Percentiles rank a stretch among this genome's conserved stretches.
Evolutionary conservation across 306 rosid genomes (phyloP).

Genomic region (Arachis hypogaea): DNA sequence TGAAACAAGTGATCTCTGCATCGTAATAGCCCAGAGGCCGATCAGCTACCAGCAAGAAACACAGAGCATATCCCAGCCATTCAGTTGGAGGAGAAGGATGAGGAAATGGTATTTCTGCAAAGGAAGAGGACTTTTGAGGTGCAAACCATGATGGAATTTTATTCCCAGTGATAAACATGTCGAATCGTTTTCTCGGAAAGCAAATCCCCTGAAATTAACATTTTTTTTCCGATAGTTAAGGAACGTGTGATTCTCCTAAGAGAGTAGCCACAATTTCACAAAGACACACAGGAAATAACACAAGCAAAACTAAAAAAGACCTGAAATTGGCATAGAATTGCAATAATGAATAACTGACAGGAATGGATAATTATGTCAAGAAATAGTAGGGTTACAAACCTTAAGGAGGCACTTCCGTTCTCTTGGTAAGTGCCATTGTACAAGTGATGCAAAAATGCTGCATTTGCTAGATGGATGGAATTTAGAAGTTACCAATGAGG

Average conservation of each 20-base stretch:
- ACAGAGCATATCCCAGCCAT: conserved; percentile 46
- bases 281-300: too few species aligned
- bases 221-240: too few species aligned
- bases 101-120: conserved; percentile 29
- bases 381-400: conserved; percentile 28
- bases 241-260: too few species aligned
- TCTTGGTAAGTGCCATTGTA: not conserved
- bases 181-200: conserved; percentile 35
- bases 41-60: conserved; percentile 32
- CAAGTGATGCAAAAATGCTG: conserved; percentile 27
- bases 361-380: conserved; percentile 8
- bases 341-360: conserved; percentile 24
- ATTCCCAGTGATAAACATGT: conserved; percentile 39
- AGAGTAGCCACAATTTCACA: too few species aligned
- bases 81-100: conserved; percentile 26
- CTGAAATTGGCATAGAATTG: conserved; percentile 25
- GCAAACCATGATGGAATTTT: conserved; percentile 46
- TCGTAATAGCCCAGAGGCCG: not conserved
- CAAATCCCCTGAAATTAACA: not conserved
- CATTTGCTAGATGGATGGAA: conserved; percentile 34
- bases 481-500: conserved; percentile 31
- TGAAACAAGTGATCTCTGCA: conserved; percentile 11
- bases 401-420: not conserved
- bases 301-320: not conserved
- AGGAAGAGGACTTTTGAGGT: conserved; percentile 27